Conservation (phyloP, 2,329 filamentous ascomycete species). For the Cladosporium colombiae region DNA sequence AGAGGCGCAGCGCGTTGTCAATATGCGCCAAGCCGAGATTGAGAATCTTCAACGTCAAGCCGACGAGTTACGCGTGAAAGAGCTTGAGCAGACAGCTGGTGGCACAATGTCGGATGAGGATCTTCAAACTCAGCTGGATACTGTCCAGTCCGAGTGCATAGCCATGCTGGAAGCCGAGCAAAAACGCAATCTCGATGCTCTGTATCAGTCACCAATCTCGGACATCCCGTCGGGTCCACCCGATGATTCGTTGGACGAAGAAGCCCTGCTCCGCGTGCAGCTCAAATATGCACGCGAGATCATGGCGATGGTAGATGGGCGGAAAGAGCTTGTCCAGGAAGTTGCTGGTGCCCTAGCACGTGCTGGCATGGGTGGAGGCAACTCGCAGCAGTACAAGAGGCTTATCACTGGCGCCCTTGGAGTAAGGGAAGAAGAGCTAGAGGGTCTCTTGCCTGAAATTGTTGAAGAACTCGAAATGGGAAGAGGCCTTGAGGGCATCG, state of each 20-base stretch:
- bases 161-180: constrained; percentile 49
- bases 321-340: constrained; percentile 63
- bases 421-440: constrained; percentile 67
- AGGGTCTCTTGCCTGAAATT: constrained; percentile 58
- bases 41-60: constrained; percentile 55
- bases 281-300: constrained; percentile 61
- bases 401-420: constrained; percentile 70
- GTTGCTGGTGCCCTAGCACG: constrained; percentile 69
- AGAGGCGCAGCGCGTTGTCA: constrained; percentile 50
- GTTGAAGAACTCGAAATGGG: constrained; percentile 47
- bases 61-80: constrained; percentile 56
- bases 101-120: constrained; percentile 41
- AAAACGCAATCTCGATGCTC: constrained; percentile 34
- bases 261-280: constrained; percentile 55
- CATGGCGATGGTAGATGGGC: constrained; percentile 58
- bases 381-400: constrained; percentile 57
- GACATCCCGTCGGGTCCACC: constrained; percentile 43
- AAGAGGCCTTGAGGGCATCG: constrained; percentile 24
- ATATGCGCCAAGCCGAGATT: constrained; percentile 68
- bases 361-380: constrained; percentile 65
- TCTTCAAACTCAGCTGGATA: constrained; percentile 34
- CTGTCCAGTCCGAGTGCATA: constrained; percentile 45
- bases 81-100: constrained; percentile 51
- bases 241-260: constrained; percentile 41
- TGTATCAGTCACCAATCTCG: constrained; percentile 25